Evolutionary conservation across 805 yeast genomes (phyloP), one percentile per base, ranked within the genome.

Genomic region (Kluyveromyces nonfermentans): DNA sequence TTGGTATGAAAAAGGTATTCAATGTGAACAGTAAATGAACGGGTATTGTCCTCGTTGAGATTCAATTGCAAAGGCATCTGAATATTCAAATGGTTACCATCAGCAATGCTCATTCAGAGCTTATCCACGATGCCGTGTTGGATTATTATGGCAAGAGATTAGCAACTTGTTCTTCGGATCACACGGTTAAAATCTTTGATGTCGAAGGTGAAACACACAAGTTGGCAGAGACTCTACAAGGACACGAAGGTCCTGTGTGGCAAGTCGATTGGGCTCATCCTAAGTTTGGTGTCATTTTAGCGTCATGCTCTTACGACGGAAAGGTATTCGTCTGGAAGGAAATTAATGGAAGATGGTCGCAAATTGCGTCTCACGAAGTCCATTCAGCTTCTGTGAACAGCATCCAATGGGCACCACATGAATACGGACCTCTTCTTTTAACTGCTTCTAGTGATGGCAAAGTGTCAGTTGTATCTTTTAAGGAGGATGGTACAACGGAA

Each of bases 211-310:
- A 86, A 37, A 77, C 72, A 56, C 90, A 87, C 64, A 82, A 75
- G 59, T 71, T 88, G 41, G 73, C 83, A 16, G 96, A 88, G 52
- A 89, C 97, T 1, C 70, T 93, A 50, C 72, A 77, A 40, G 97
- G 95, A 33, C 98, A 93, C 64, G 96, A 88, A 50, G 98, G 97
- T 30, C 97, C 98, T 10, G 97, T 93, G 39, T 93, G 98, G 98
- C 96, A 90, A 68, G 95, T 88, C 17, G 78, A 86, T 43, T 93
- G 98, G 98, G 97, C 97, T 2, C 98, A 93, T 62, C 98, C 98
- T 28, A 90, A 90, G 64, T 93, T 90, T 60, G 98, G 98, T 33
- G 82, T 87, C 12, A 86, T 90, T 50, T 72, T 93, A 51, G 98
- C 98, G 1, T 83, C 95, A 20, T 86, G 95, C 54, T 87, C 96